Evolutionary conservation across 164 flowering plant species (phyloP), one percentile per base, ranked within the genome.

Genomic region (Nymphaea thermarum): DNA sequence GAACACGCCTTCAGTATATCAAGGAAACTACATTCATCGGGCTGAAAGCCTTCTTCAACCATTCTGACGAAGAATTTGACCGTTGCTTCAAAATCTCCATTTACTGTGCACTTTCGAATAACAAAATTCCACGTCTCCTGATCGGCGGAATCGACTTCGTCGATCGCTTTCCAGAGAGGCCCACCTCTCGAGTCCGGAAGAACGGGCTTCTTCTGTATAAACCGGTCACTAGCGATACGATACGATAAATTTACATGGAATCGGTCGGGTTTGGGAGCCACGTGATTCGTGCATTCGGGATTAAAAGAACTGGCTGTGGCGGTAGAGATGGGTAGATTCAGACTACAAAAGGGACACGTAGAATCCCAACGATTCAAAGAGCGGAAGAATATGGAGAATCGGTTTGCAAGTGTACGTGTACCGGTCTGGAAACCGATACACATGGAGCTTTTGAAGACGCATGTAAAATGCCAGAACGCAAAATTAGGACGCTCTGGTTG

Each of bases 1-100:
- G 89, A 77, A 69, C 92, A 87, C 2, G 88, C 80, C 68, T 92
- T 89, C 68, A 92, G 74, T 67, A 84, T 69, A 63, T 77, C 76
- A 41, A 87, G 77, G 43, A 86, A 60, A 64, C 81, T 71, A 47
- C 73, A 71, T 69, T 77, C 70, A 70, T 80, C 79, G 3, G 73
- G 73, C 64, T 63, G 64, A 43, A 68, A 25, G 51, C 69, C 43
- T 64, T 18, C 51, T 43, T 55, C 18, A n/a, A 62, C 68, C 64
- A 64, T 63, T 14, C 43, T 17, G 16, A 15, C 25, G 53, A 71
- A 73, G 43, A 66, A 59, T 2, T 65, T 47, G 3, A 73, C 41
- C 59, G 77, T 74, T 47, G 71, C 65, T 60, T 17, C 65, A 66
- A 71, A 71, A 17, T 18, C 67, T 51, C 55, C 73, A 47, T 69